Conservation (phyloP, 2,329 filamentous ascomycete genomes). For the Acrocalymma vagum region DNA sequence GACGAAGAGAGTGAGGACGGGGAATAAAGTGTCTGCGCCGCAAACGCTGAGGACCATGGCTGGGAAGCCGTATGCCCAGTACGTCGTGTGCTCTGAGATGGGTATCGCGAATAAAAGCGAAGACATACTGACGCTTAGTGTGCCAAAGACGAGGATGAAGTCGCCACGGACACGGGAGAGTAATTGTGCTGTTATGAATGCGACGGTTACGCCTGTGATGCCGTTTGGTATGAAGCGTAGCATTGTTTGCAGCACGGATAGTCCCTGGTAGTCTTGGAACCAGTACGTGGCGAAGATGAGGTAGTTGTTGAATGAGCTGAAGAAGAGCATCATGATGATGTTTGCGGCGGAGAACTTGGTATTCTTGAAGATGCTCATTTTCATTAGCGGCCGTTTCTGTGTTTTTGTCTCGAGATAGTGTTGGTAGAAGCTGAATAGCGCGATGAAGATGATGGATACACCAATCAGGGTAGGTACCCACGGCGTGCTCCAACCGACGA, state of each 20-base stretch:
- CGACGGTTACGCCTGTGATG: constrained; percentile 65
- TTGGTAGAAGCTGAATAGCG: constrained; percentile 69
- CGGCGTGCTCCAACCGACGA: constrained; percentile 71
- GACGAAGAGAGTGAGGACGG: constrained; percentile 71
- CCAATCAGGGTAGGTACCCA: constrained; percentile 70
- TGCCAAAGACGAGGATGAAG: constrained; percentile 66
- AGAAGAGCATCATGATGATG: constrained; percentile 72
- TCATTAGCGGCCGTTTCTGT: constrained; percentile 67
- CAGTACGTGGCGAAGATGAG: constrained; percentile 74
- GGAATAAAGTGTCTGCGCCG: constrained; percentile 73
- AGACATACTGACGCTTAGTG: constrained; percentile 62
- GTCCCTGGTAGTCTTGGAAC: constrained; percentile 72
- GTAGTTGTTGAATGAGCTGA: constrained; percentile 73
- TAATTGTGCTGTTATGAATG: constrained; percentile 56
- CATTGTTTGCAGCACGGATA: constrained; percentile 71
- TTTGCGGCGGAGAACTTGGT: constrained; percentile 69
- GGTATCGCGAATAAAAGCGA: constrained; percentile 71
- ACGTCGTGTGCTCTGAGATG: constrained; percentile 67
- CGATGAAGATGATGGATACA: constrained; percentile 64
- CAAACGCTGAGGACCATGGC: constrained; percentile 73
- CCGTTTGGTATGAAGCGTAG: constrained; percentile 74
- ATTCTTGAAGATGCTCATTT: constrained; percentile 70
- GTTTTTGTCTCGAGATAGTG: constrained; percentile 64
- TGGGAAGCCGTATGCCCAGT: constrained; percentile 73
- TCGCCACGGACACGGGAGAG: constrained; percentile 64